Conservation (phyloP, 106 monocot genomes). For the Acorus calamus region DNA sequence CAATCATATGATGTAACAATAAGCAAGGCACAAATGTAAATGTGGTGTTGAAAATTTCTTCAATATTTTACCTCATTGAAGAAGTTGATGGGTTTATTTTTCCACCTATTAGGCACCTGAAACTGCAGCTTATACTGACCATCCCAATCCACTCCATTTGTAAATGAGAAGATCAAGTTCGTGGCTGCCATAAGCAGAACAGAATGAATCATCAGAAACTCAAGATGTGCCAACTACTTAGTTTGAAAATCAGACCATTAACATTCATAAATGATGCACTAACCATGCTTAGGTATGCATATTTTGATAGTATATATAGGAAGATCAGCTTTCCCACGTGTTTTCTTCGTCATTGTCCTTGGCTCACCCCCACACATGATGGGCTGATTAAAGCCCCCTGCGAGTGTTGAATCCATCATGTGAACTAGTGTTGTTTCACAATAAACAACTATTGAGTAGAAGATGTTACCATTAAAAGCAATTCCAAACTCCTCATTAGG, state of each 20-base stretch:
- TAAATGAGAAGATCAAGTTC: constrained; percentile 80
- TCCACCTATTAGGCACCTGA: constrained; percentile 50
- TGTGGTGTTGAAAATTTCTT: too few species aligned
- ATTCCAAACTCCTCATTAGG: constrained; percentile 67
- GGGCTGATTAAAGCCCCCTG: constrained; percentile 96
- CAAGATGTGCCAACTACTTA: background rate
- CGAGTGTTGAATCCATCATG: background rate
- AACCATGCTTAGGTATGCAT: constrained; percentile 65
- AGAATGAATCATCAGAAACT: background rate
- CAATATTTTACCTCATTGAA: constrained; percentile 54
- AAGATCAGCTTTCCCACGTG: constrained; percentile 72
- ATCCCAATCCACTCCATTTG: constrained; percentile 85
- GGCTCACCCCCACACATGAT: constrained; percentile 92
- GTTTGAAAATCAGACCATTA: too few species aligned
- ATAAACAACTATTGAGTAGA: too few species aligned
- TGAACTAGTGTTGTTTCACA: too few species aligned
- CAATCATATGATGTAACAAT: too few species aligned
- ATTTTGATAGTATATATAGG: constrained; percentile 75
- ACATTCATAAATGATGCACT: constrained; percentile 4
- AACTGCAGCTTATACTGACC: constrained; percentile 73
- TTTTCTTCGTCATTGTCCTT: constrained; percentile 63
- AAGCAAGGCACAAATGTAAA: too few species aligned
- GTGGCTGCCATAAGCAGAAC: constrained; percentile 38
- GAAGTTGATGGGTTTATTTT: constrained; percentile 57
- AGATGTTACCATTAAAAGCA: constrained; percentile 65